Base-by-base conservation (phyloP, 202 grass and related monocot genomes). In the Schoenoplectus triqueter region DNA sequence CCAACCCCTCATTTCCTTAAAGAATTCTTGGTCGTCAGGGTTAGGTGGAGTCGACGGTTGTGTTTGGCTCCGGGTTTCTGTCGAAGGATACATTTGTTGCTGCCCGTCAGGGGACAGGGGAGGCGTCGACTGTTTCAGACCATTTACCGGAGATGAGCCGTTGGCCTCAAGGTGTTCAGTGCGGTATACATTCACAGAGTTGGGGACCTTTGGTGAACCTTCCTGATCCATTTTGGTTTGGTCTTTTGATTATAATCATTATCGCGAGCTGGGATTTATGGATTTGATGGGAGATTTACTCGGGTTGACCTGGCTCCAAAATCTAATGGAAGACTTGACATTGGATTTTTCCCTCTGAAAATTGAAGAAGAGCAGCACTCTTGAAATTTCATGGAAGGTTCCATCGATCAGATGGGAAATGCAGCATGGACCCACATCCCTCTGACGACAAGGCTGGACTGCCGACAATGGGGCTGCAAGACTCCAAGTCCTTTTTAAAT, bases 1-100 rank as follows among this genome's bases (percentile, higher is more conserved):
- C 87, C 44, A 89, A 61, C 86, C 88, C 82, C 89, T 87, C 1
- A 86, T 80, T n/a, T 87, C 40, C 71, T 87, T 88, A 2, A 89
- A 83, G 80, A 83, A 83, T 0, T 50, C 10, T 67, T 1, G 2
- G 64, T 56, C 80, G 1, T 56, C 13, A 5, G 51, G 9, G 13
- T 83, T 8, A 3, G 0, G 0, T 52, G 19, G 0, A 55, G 2
- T 41, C 11, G 6, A 6, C 20, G 5, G 14, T 60, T 42, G 13
- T 13, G 14, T 59, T 59, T 40, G 13, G 54, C 21, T 7, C 21
- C 2, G 2, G 1, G 73, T 78, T 40, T 59, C 73, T n/a, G 52
- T 42, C 31, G 13, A 77, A 57, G 51, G 7, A 39, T 57, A 0
- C 20, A 2, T 41, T 1, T 57, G 9, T 10, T 7, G 21, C 21